phyloP scores from a whole-genome alignment of 192 early-diverging fungal species.

The Backusella tarrabulga region DNA sequence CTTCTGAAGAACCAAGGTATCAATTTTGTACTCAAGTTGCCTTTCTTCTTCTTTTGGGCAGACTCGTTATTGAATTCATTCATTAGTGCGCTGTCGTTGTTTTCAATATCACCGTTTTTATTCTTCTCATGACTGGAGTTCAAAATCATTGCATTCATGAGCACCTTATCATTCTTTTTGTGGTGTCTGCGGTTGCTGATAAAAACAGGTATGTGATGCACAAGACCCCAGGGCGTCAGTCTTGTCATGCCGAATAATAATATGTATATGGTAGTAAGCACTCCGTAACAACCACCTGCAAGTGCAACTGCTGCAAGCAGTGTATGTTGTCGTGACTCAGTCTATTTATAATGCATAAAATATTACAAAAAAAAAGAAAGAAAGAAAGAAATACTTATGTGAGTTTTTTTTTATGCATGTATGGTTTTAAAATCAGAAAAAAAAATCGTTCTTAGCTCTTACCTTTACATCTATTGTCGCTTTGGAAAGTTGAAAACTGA shows the following conservation, averaged over 20 bases:
- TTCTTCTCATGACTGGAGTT: not conserved
- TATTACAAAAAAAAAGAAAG: not conserved
- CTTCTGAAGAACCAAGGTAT: slow-evolving; percentile 11
- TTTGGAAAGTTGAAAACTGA: slow-evolving; percentile 15
- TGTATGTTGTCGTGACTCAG: slow-evolving; percentile 30
- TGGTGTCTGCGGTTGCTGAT: slow-evolving; percentile 6
- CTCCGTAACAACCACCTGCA: slow-evolving; percentile 28
- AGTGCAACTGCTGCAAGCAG: slow-evolving; percentile 19
- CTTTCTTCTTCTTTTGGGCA: not conserved
- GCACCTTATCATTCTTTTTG: not conserved
- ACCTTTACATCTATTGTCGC: slow-evolving; percentile 20
- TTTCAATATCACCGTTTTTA: not conserved
- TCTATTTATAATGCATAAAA: slow-evolving; percentile 7
- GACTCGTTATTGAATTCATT: not conserved
- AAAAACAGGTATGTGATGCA: slow-evolving; percentile 23
- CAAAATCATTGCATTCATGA: not conserved
- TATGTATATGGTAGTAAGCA: slow-evolving; percentile 23
- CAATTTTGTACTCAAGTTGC: not conserved
- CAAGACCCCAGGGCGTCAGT: slow-evolving; percentile 27
- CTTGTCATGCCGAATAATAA: slow-evolving; percentile 29
- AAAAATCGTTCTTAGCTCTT: not conserved
- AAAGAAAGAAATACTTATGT: not conserved
- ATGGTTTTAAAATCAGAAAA: not conserved
- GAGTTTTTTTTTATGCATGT: not conserved
- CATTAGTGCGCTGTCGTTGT: not conserved